These are phyloP conservation scores for Blastobotrys aristatus DNA, from an alignment of 1,139 yeast species.

Conservation along the genomic window DNA sequence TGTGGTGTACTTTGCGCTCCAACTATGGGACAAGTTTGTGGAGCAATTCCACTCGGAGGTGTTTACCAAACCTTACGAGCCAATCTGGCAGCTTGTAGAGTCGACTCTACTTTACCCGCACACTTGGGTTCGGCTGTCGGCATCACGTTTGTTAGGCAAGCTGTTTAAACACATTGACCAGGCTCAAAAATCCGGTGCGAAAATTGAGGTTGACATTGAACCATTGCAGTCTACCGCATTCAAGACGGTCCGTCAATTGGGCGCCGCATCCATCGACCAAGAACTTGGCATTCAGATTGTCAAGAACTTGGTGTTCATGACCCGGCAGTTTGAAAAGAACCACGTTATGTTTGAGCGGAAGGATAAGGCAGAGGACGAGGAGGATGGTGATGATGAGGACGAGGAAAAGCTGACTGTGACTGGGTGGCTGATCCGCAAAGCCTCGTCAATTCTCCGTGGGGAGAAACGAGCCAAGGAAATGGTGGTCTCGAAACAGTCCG, in stretches of 20 bases:
- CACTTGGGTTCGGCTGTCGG: constrained; percentile 77
- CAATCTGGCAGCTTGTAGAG: constrained; percentile 50
- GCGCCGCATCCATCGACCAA: constrained; percentile 69
- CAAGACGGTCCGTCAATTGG: constrained; percentile 68
- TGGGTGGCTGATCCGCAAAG: constrained; percentile 59
- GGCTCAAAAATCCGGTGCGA: constrained; percentile 16
- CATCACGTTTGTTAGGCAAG: constrained; percentile 57
- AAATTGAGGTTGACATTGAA: constrained; percentile 21
- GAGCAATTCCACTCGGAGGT: constrained; percentile 32
- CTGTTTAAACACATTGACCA: constrained; percentile 41
- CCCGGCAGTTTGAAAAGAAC: constrained; percentile 57
- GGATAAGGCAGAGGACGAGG: constrained; percentile 23
- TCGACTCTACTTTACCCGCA: constrained; percentile 74
- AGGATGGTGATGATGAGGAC: constrained; percentile 26
- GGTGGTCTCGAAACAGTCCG: constrained; percentile 56
- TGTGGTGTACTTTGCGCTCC: constrained; percentile 60
- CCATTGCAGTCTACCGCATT: constrained; percentile 58
- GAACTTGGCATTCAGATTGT: constrained; percentile 61
- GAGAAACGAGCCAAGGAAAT: constrained; percentile 52
- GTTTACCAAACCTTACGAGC: constrained; percentile 31
- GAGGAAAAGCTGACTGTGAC: constrained; percentile 38
- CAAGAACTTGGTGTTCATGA: constrained; percentile 59
- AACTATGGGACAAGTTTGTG: constrained; percentile 41
- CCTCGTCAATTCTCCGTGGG: constrained; percentile 60
- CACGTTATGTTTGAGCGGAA: constrained; percentile 35